Conservation (phyloP, 805 yeast species). For the Saturnispora galanensis region DNA sequence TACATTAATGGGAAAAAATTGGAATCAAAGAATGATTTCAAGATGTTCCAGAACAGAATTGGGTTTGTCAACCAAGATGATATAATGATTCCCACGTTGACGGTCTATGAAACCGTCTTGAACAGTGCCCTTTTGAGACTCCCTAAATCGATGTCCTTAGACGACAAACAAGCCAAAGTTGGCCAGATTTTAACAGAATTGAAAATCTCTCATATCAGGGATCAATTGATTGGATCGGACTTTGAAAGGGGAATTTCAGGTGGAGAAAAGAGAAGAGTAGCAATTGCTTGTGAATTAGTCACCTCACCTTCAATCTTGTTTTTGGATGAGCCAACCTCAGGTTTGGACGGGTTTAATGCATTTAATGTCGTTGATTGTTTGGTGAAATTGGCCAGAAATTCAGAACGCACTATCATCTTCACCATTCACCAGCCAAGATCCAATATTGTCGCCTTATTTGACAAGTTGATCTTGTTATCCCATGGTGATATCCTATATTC, state of each 20-base stretch:
- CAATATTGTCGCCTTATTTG: conserved; percentile 86
- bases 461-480: conserved; percentile 67
- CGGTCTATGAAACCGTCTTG: conserved; percentile 91
- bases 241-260: conserved; percentile 89
- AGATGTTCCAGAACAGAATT: conserved; percentile 52
- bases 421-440: conserved; percentile 97
- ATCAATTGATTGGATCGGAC: conserved; percentile 80
- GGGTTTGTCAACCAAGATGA: conserved; percentile 98
- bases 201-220: conserved; percentile 73
- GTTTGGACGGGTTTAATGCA: conserved; percentile 90
- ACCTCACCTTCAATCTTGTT: conserved; percentile 79
- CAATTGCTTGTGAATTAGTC: conserved; percentile 87
- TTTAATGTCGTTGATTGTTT: conserved; percentile 80
- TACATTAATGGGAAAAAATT: conserved; percentile 61
- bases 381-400: conserved; percentile 67
- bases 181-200: conserved; percentile 78
- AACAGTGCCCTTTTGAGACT: conserved; percentile 84
- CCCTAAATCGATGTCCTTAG: conserved; percentile 68
- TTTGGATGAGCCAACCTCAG: conserved; percentile 91
- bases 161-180: conserved; percentile 69
- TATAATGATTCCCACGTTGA: conserved; percentile 77
- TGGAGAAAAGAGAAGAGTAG: conserved; percentile 85
- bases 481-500: conserved; percentile 82
- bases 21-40: conserved; percentile 20
- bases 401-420: conserved; percentile 79